A percentile compares a stretch with the other conserved stretches of the same genome.
Conservation (phyloP, 129 eudicot genomes). For the Lonicera japonica region DNA sequence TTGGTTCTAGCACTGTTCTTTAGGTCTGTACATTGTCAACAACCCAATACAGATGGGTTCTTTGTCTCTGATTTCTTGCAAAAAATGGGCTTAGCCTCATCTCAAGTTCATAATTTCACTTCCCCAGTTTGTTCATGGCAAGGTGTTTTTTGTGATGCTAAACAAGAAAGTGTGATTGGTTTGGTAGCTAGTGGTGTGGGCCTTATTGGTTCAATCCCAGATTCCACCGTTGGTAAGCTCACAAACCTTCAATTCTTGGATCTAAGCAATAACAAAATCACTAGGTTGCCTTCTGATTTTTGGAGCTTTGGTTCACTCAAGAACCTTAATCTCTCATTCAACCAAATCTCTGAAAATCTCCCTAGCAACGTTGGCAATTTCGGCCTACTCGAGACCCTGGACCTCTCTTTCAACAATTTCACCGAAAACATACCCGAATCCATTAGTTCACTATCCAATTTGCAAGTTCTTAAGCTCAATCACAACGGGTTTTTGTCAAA, state of each 20-base stretch:
- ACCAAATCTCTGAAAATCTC: slow-evolving; percentile 44
- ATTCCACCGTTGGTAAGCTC: slow-evolving; percentile 69
- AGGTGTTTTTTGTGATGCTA: slow-evolving; percentile 57
- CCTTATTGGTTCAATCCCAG: slow-evolving; percentile 65
- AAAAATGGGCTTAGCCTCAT: slow-evolving; percentile 54
- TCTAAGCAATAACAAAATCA: slow-evolving; percentile 60
- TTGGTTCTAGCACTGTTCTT: slow-evolving; percentile 42
- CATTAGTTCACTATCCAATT: slow-evolving; percentile 43
- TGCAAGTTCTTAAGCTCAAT: slow-evolving; percentile 50
- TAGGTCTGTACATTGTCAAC: slow-evolving; percentile 54
- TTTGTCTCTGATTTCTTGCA: slow-evolving; percentile 61
- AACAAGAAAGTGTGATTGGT: slow-evolving; percentile 50
- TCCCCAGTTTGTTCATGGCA: slow-evolving; percentile 68
- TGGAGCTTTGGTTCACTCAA: slow-evolving; percentile 73
- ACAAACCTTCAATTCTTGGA: slow-evolving; percentile 62
- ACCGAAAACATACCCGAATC: slow-evolving; percentile 63
- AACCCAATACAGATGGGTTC: slow-evolving; percentile 73
- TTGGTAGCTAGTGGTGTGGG: slow-evolving; percentile 54
- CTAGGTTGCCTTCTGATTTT: slow-evolving; percentile 69
- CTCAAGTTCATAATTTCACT: slow-evolving; percentile 44
- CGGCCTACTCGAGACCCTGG: slow-evolving; percentile 57
- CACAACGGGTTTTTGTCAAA: slow-evolving; percentile 42
- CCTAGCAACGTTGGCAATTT: slow-evolving; percentile 75
- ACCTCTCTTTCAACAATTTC: slow-evolving; percentile 63
- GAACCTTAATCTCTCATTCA: slow-evolving; percentile 55